phyloP scores from a whole-genome alignment of 495 filamentous ascomycete species.

The Bacidia rubella region DNA sequence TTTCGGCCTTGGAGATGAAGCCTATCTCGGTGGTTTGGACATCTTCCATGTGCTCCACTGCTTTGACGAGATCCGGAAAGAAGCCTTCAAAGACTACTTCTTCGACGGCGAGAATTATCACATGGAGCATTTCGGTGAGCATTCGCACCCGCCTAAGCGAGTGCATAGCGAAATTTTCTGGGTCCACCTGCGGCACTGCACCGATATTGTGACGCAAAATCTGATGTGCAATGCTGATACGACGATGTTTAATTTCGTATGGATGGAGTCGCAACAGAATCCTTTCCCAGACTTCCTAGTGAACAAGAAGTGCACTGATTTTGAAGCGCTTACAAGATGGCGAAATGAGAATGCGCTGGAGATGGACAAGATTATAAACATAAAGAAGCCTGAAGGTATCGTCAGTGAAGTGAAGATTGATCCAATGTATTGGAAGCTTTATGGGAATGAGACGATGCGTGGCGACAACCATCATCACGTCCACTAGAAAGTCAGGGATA shows the following conservation, averaged over 20 bases:
- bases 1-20: constrained; percentile 26
- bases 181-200: constrained; percentile 23
- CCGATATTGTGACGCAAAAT: constrained; percentile 21
- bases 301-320: constrained; percentile 20
- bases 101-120: constrained; percentile 7
- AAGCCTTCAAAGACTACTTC: constrained; percentile 24
- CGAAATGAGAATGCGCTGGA: constrained; percentile 10
- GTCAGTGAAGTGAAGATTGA: neutral
- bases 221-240: constrained; percentile 24
- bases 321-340: constrained; percentile 17
- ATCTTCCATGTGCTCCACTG: constrained; percentile 27
- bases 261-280: constrained; percentile 21
- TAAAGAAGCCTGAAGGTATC: neutral
- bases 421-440: neutral
- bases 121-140: neutral
- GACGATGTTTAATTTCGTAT: constrained; percentile 17
- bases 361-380: neutral
- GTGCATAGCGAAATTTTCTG: constrained; percentile 10
- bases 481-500: too few species aligned
- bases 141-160: neutral
- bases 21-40: constrained; percentile 24
- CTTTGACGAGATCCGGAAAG: constrained; percentile 23
- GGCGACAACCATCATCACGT: too few species aligned
- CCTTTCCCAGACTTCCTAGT: constrained; percentile 29
- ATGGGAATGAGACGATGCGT: neutral